phyloP scores from a whole-genome alignment of 2,329 filamentous ascomycete genomes.

The Blastomyces parvus region DNA sequence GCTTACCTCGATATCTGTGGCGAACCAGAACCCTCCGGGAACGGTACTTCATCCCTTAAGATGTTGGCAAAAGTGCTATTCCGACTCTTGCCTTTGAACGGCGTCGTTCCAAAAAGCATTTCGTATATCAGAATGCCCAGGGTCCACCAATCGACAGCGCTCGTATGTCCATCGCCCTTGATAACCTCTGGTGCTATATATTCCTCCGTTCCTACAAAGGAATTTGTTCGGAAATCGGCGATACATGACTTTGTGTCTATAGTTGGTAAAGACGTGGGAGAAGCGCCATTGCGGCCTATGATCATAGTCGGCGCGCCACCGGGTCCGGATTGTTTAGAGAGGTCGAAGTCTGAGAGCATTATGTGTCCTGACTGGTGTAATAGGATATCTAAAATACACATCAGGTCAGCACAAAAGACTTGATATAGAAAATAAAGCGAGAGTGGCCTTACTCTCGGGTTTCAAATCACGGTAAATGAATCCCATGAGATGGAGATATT shows the following conservation, averaged over 20 bases:
- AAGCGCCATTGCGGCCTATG: constrained; percentile 77
- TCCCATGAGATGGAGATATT: constrained; percentile 97
- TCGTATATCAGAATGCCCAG: constrained; percentile 95
- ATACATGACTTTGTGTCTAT: constrained; percentile 99
- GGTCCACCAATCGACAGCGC: constrained; percentile 99
- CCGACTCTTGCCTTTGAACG: constrained; percentile 98
- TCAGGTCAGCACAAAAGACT: neutral
- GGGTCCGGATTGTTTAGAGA: constrained; percentile 94
- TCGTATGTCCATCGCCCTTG: constrained; percentile 96
- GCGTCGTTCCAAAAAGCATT: constrained; percentile 96
- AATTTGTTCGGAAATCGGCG: constrained; percentile 95
- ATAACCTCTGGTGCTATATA: constrained; percentile 99
- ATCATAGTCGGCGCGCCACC: constrained; percentile 98
- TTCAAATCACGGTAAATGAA: constrained; percentile 98
- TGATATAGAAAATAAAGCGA: no score
- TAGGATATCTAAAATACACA: constrained; percentile 62
- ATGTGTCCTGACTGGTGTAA: constrained; percentile 99
- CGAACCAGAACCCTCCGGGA: constrained; percentile 76
- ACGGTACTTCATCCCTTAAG: constrained; percentile 85
- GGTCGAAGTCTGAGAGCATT: constrained; percentile 97
- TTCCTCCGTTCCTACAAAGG: constrained; percentile 96
- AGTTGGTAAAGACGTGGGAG: constrained; percentile 78
- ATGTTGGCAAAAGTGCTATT: constrained; percentile 99
- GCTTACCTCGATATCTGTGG: constrained; percentile 88
- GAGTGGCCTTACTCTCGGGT: constrained; percentile 69